These are phyloP conservation scores for Rhodotorula paludigena DNA, from an alignment of 768 basidiomycete genomes.

Conservation along the genomic window DNA sequence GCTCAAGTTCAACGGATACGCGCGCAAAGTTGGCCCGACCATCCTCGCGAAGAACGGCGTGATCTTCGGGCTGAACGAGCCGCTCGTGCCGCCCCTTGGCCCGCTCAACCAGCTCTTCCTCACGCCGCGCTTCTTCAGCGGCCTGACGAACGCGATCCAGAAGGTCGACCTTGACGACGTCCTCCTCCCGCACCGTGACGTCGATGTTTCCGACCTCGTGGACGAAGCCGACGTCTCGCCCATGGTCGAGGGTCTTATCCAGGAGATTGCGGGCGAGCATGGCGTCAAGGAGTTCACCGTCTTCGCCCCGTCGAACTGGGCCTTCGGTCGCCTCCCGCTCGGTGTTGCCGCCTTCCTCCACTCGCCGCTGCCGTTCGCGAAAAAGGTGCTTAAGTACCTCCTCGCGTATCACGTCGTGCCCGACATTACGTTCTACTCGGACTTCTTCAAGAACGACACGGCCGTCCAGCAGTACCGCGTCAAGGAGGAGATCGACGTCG, in stretches of 20 bases:
- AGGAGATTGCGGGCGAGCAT: constrained; percentile 40
- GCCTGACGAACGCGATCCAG: constrained; percentile 48
- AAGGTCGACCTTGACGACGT: constrained; percentile 42
- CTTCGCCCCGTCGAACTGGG: constrained; percentile 24
- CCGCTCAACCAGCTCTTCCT: constrained; percentile 47
- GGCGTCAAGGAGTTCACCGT: constrained; percentile 35
- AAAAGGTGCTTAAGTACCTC: constrained; percentile 45
- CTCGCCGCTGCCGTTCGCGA: constrained; percentile 44
- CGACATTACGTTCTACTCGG: constrained; percentile 46
- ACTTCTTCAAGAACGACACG: constrained; percentile 44
- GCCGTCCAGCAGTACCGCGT: neutral
- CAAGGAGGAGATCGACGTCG: constrained; percentile 13
- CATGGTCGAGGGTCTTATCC: constrained; percentile 7
- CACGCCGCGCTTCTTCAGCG: constrained; percentile 48
- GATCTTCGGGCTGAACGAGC: constrained; percentile 45
- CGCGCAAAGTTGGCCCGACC: constrained; percentile 42
- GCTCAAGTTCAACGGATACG: constrained; percentile 49
- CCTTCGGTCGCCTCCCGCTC: constrained; percentile 27
- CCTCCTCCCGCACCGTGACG: constrained; percentile 18
- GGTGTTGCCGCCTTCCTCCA: constrained; percentile 48
- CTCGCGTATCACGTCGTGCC: constrained; percentile 49
- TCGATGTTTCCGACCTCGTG: neutral
- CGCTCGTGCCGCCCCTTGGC: constrained; percentile 47
- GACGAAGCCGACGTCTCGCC: constrained; percentile 39
- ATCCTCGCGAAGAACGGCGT: constrained; percentile 49